Conservation (phyloP, 192 early-diverging fungal genomes). For the Backusella westeae region DNA sequence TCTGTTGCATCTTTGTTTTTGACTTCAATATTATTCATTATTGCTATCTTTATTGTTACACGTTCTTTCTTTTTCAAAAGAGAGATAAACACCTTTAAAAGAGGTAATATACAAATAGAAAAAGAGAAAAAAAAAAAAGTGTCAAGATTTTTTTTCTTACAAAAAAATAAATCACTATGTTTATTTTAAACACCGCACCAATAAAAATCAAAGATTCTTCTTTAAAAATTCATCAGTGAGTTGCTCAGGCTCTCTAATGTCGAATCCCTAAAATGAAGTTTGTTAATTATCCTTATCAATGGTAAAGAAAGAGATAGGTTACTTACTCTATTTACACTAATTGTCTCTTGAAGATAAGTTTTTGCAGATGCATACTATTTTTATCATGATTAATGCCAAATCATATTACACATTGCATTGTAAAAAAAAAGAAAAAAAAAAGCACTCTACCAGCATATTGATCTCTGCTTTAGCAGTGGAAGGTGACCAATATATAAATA, state of each 20-base stretch:
- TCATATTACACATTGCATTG: neutral
- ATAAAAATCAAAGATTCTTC: constrained; percentile 37
- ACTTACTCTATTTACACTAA: constrained; percentile 62
- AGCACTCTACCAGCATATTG: constrained; percentile 41
- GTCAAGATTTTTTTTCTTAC: neutral
- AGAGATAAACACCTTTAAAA: neutral
- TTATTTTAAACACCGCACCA: neutral
- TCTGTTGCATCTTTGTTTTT: neutral
- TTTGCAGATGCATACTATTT: constrained; percentile 64
- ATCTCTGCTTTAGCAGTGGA: constrained; percentile 39
- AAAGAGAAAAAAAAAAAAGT: neutral
- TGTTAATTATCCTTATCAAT: neutral
- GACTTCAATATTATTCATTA: neutral
- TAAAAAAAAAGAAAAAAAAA: neutral
- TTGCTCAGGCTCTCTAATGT: constrained; percentile 65
- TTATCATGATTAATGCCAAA: neutral
- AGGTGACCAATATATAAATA: constrained; percentile 68
- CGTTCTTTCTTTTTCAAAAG: neutral
- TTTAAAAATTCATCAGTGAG: constrained; percentile 70
- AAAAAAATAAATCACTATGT: neutral
- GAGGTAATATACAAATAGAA: neutral
- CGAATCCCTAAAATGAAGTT: constrained; percentile 49
- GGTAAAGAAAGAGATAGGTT: neutral
- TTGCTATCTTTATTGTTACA: neutral
- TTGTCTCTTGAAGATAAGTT: constrained; percentile 56